Conservation (phyloP, 2,329 filamentous ascomycete species). For the Aureobasidium sp. region DNA sequence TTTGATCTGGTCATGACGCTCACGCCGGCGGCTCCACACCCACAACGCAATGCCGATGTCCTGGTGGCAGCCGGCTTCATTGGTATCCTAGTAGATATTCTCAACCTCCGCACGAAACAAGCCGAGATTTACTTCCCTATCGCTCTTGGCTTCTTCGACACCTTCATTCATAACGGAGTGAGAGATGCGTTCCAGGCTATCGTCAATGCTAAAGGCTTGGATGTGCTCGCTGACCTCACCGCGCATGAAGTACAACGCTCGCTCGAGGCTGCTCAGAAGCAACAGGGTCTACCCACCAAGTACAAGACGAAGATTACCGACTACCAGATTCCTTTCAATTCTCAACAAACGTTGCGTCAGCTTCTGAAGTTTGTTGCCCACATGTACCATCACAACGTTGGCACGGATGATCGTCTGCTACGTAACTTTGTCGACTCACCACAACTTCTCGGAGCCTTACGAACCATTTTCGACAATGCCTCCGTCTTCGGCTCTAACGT, state of each 20-base stretch:
- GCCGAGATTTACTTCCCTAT: constrained; percentile 79
- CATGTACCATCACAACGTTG: constrained; percentile 72
- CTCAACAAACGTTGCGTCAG: constrained; percentile 89
- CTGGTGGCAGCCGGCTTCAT: constrained; percentile 86
- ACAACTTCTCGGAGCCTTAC: constrained; percentile 69
- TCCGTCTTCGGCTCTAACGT: constrained; percentile 80
- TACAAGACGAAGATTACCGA: constrained; percentile 80
- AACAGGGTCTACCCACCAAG: constrained; percentile 63
- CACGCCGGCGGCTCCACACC: constrained; percentile 50
- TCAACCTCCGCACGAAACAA: constrained; percentile 72
- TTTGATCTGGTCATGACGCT: constrained; percentile 83
- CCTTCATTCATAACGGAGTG: constrained; percentile 69
- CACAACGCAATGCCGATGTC: constrained; percentile 62
- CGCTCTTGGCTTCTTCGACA: constrained; percentile 81
- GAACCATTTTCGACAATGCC: constrained; percentile 73
- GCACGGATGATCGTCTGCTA: constrained; percentile 81
- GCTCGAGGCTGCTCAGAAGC: constrained; percentile 57
- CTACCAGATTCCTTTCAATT: constrained; percentile 86
- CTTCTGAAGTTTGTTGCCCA: constrained; percentile 94
- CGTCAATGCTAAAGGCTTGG: constrained; percentile 74
- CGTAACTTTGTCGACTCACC: constrained; percentile 93
- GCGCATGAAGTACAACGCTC: constrained; percentile 69
- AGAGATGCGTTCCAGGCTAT: constrained; percentile 78
- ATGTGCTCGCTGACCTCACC: constrained; percentile 82
- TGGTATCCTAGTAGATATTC: constrained; percentile 80